Evolutionary conservation across 1,284 basidiomycete genomes (phyloP), one percentile per base, ranked within the genome.

Genomic region (Psilocybe mexicana): DNA sequence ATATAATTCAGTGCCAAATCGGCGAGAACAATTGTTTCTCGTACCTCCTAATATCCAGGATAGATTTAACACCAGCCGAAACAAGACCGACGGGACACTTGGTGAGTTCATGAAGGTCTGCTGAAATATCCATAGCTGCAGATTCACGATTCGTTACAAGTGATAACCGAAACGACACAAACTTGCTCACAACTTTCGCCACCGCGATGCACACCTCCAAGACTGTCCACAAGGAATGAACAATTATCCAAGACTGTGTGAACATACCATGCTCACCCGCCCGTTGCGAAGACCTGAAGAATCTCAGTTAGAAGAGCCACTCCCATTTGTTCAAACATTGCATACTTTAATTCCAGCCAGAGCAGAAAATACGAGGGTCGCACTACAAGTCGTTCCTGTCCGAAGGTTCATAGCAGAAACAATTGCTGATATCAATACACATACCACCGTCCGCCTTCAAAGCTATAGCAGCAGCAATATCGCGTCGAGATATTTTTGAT

Each of bases 41-140:
- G 46, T 60, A 85, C 89, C 83, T 80, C 55, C 92, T 92, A 61
- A 99, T 96, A 72, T 98, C 96, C 52, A 99, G 76, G 63, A 99
- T 98, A 0, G 92, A 95, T 71, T 99, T 99, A 36, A 94, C 89
- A 2, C 97, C 97, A 1, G 95, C 92, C 43, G 96, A 97, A 24
- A 99, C 88, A 40, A 99, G 83, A 6, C 92, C 92, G 57, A 97
- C 92, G 24, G 91, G 88, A 63, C 90, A 94, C 24, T 92, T 83
- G 25, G 90, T 82, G 42, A 97, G 82, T 70, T 96, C 93, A 24
- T 83, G 80, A 12, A 98, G 76, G 71, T 98, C 95, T 6, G 95
- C 93, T n/a, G 94, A 96, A 23, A 99, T 79, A 68, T 99, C 96
- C 87, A 98, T 88, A 24, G 93, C 93, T 96, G 30, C 63, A 42